These are phyloP conservation scores for Ganoderma sp. DNA, from an alignment of 1,284 basidiomycete genomes.

Conservation along the genomic window DNA sequence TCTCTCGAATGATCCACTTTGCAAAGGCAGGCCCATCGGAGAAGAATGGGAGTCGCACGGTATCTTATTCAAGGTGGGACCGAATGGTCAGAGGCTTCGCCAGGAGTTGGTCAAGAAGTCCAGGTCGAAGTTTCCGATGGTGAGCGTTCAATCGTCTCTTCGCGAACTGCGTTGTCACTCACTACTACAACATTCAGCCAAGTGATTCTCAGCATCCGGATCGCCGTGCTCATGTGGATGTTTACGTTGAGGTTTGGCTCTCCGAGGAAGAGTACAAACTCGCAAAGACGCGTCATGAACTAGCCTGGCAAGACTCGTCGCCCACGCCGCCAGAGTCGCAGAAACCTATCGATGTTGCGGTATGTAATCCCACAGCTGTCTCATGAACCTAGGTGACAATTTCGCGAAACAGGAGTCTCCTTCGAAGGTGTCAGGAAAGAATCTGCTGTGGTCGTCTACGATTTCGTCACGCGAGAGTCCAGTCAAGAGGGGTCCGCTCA, in stretches of 20 bases:
- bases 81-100: constrained; percentile 70
- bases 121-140: constrained; percentile 74
- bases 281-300: constrained; percentile 62
- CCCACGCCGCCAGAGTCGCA: constrained; percentile 45
- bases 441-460: constrained; percentile 52
- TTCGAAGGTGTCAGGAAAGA: constrained; percentile 48
- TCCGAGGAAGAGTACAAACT: constrained; percentile 73
- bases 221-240: constrained; percentile 64
- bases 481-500: constrained; percentile 44
- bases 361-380: constrained; percentile 20
- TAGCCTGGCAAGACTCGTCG: constrained; percentile 68
- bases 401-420: constrained; percentile 40
- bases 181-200: constrained; percentile 52
- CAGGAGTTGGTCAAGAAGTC: constrained; percentile 72
- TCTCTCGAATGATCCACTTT: constrained; percentile 54
- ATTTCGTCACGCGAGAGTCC: constrained; percentile 40
- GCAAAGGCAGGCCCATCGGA: constrained; percentile 63
- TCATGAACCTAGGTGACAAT: not conserved
- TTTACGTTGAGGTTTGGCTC: constrained; percentile 77
- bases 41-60: constrained; percentile 78
- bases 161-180: constrained; percentile 2
- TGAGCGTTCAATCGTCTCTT: constrained; percentile 42
- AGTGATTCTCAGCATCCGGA: constrained; percentile 79
- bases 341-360: constrained; percentile 44
- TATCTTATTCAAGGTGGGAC: constrained; percentile 70